Evolutionary conservation across 164 flowering plant species (phyloP).

Genomic region (Aristolochia fimbriata): DNA sequence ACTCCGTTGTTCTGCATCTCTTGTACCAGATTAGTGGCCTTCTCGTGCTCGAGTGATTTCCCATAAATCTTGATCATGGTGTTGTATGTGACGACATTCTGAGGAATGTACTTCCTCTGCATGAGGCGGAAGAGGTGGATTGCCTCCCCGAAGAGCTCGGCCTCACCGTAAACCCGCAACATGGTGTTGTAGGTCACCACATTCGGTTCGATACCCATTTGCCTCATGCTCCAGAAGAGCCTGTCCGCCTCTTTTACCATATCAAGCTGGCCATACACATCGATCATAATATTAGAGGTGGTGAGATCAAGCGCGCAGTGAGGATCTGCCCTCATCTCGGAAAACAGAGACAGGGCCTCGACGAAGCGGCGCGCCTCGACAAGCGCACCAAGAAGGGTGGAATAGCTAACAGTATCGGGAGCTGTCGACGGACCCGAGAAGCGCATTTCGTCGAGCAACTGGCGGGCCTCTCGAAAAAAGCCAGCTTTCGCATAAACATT

Average conservation of each 20-base stretch:
- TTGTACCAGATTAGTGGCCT: slow-evolving; percentile 72
- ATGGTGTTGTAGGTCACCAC: slow-evolving; percentile 86
- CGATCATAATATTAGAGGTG: slow-evolving; percentile 81
- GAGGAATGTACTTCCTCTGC: slow-evolving; percentile 80
- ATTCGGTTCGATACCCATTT: slow-evolving; percentile 73
- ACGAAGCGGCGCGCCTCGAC: slow-evolving; percentile 55
- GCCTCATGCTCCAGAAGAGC: slow-evolving; percentile 86
- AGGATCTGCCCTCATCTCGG: slow-evolving; percentile 50
- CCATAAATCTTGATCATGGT: slow-evolving; percentile 92
- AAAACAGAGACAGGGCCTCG: slow-evolving; percentile 66
- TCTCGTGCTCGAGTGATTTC: slow-evolving; percentile 79
- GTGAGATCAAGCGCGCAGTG: slow-evolving; percentile 60
- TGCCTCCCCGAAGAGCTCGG: slow-evolving; percentile 87
- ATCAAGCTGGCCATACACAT: slow-evolving; percentile 85
- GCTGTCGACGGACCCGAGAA: slow-evolving; percentile 16
- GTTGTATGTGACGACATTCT: slow-evolving; percentile 85
- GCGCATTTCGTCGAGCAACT: slow-evolving; percentile 60
- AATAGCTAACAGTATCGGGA: slow-evolving; percentile 73
- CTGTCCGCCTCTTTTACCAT: slow-evolving; percentile 90
- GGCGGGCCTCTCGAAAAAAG: slow-evolving; percentile 61
- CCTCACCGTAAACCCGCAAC: slow-evolving; percentile 81
- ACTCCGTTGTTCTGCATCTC: slow-evolving; percentile 75
- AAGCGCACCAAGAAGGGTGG: slow-evolving; percentile 51
- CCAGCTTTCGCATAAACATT: slow-evolving; percentile 82
- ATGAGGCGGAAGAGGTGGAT: slow-evolving; percentile 79